Percentiles rank a stretch among this genome's conserved stretches.
phyloP scores from a whole-genome alignment of 805 yeast genomes.

The Dipodascopsis tothii region DNA sequence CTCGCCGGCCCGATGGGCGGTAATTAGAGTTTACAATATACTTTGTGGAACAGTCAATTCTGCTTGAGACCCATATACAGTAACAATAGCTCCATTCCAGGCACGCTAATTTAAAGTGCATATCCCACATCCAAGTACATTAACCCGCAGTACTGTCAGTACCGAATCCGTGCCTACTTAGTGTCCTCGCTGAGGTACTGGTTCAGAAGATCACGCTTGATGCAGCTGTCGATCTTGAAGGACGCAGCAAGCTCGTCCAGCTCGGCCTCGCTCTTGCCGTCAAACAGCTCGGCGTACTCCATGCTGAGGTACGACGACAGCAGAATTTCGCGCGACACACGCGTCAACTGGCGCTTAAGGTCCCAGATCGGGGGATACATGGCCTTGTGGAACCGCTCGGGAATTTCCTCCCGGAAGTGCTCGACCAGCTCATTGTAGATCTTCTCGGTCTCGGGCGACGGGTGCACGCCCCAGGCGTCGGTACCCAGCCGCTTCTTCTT shows the following conservation, averaged over 20 bases:
- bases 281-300: conserved; percentile 42
- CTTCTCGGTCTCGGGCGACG: conserved; percentile 35
- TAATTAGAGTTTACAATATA: too few species aligned
- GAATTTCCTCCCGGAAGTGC: conserved; percentile 37
- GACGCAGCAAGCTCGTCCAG: conserved; percentile 46
- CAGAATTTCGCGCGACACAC: conserved; percentile 40
- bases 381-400: conserved; percentile 36
- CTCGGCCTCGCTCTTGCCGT: conserved; percentile 39
- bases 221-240: conserved; percentile 43
- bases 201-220: conserved; percentile 39
- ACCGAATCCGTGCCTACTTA: neutral
- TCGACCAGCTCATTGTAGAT: conserved; percentile 35
- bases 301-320: conserved; percentile 39
- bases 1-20: too few species aligned
- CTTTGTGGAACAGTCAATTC: too few species aligned
- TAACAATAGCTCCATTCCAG: too few species aligned
- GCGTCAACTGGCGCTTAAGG: conserved; percentile 33
- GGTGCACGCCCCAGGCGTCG: conserved; percentile 46
- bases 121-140: too few species aligned
- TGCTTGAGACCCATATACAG: too few species aligned
- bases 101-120: too few species aligned
- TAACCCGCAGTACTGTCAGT: too few species aligned
- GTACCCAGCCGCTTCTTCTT: conserved; percentile 42
- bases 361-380: conserved; percentile 40
- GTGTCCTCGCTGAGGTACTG: conserved; percentile 4